Conservation (phyloP, 192 early-diverging fungal species). For the Endogone sp. region DNA sequence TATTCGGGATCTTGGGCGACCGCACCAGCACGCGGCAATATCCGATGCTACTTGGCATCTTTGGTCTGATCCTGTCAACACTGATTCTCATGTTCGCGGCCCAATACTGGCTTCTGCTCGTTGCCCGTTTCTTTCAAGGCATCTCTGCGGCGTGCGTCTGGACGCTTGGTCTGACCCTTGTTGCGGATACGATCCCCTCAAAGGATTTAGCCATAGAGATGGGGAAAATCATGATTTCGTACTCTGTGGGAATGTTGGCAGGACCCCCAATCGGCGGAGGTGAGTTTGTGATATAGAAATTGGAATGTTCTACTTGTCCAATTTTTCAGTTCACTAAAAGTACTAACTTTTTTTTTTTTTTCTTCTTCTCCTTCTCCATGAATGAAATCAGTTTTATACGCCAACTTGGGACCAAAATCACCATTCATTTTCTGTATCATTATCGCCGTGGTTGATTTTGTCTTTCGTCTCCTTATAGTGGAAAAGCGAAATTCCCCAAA, state of each 20-base stretch:
- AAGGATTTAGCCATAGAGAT: constrained; percentile 25
- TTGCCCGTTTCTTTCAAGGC: constrained; percentile 15
- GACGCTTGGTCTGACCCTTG: constrained; percentile 9
- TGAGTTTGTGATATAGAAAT: constrained; percentile 6
- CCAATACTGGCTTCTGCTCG: constrained; percentile 19
- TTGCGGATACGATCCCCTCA: neutral
- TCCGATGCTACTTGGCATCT: constrained; percentile 32
- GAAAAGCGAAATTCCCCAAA: constrained; percentile 26
- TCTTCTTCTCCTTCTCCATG: no score
- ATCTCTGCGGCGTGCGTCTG: constrained; percentile 16
- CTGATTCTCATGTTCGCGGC: constrained; percentile 26
- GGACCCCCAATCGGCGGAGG: constrained; percentile 41
- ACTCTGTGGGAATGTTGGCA: constrained; percentile 36
- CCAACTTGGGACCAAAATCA: constrained; percentile 31
- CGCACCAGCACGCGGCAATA: constrained; percentile 3
- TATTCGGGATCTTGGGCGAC: constrained; percentile 26
- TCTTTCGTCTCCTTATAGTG: constrained; percentile 33
- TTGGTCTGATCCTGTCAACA: constrained; percentile 16
- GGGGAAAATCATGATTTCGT: constrained; percentile 39
- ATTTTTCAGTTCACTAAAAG: neutral
- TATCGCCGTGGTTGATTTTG: constrained; percentile 32
- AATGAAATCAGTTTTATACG: constrained; percentile 34
- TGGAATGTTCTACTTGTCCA: neutral
- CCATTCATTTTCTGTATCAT: constrained; percentile 40
- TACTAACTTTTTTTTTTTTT: constrained; percentile 1